Conservation (phyloP, 2,329 filamentous ascomycete genomes). For the Neonectria hederae region DNA sequence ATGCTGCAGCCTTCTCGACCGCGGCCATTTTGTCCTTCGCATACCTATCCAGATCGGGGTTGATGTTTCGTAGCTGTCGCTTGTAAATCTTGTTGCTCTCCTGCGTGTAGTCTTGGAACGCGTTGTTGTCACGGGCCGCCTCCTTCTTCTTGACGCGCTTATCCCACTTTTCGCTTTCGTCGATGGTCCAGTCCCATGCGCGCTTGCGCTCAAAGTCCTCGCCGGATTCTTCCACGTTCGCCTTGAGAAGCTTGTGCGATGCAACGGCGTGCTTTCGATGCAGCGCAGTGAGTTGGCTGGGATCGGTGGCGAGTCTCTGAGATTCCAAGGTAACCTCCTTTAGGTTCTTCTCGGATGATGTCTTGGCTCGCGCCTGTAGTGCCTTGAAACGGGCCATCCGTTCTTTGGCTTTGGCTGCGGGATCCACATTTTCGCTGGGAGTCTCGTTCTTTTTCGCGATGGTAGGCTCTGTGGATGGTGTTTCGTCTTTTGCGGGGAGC, state of each 20-base stretch:
- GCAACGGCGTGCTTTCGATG: constrained; percentile 88
- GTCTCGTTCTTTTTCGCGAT: constrained; percentile 31
- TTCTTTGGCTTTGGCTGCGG: constrained; percentile 65
- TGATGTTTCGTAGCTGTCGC: constrained; percentile 81
- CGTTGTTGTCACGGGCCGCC: constrained; percentile 81
- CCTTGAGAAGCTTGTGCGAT: constrained; percentile 91
- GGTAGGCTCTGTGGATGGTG: constrained; percentile 15
- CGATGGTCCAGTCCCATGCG: constrained; percentile 98
- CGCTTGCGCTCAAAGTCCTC: constrained; percentile 97
- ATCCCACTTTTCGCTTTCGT: constrained; percentile 95
- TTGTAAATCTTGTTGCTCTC: constrained; percentile 96
- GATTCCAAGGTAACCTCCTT: constrained; percentile 87
- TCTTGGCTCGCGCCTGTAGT: constrained; percentile 82
- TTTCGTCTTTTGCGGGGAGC: constrained; percentile 7
- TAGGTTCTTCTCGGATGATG: constrained; percentile 77
- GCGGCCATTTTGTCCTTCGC: constrained; percentile 85
- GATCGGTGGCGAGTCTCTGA: constrained; percentile 80
- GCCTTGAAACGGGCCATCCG: constrained; percentile 86
- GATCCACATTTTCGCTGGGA: constrained; percentile 38
- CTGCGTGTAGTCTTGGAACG: constrained; percentile 88
- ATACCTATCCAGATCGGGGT: constrained; percentile 84
- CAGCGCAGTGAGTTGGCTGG: constrained; percentile 79
- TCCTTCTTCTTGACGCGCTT: constrained; percentile 87
- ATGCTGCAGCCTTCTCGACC: constrained; percentile 84
- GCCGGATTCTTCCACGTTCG: constrained; percentile 83